Conservation (phyloP, 352 stramenopile genomes). For the Phytophthora melonis region DNA sequence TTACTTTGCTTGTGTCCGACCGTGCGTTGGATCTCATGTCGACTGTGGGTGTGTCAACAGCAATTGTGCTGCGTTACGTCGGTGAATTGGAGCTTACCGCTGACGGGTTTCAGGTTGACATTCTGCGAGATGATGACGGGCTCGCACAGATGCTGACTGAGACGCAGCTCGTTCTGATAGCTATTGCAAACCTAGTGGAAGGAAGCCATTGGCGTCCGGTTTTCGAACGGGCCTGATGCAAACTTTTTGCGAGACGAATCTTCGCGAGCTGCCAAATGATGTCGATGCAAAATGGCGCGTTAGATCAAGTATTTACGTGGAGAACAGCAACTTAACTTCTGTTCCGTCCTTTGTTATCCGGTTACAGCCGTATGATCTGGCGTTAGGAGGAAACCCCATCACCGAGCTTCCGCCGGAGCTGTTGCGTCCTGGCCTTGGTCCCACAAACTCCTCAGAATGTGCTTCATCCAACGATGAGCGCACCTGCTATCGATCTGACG, state of each 20-base stretch:
- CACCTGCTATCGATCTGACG: too few relatives aligned
- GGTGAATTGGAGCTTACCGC: neutral
- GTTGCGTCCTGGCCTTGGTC: too few relatives aligned
- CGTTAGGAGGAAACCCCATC: neutral
- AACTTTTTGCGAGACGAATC: neutral
- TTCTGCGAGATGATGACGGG: neutral
- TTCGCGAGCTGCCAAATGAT: neutral
- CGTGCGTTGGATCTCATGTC: conserved; percentile 28
- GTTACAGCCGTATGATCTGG: neutral
- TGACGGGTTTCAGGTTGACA: conserved; percentile 6
- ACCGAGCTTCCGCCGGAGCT: neutral
- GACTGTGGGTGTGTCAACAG: conserved; percentile 18
- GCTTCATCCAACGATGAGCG: too few relatives aligned
- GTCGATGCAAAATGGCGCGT: neutral
- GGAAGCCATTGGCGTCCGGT: too few relatives aligned
- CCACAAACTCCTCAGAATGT: too few relatives aligned
- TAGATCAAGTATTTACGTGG: neutral
- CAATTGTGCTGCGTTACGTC: conserved; percentile 21
- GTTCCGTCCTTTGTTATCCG: neutral
- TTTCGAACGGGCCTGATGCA: too few relatives aligned
- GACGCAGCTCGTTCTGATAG: conserved; percentile 22
- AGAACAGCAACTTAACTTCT: neutral
- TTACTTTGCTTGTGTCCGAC: conserved; percentile 19
- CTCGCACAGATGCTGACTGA: conserved; percentile 22
- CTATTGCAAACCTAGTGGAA: too few relatives aligned